Percentiles rank a stretch among this genome's conserved stretches.
These are phyloP conservation scores for Fusarium austroafricanum DNA, from an alignment of 2,329 filamentous ascomycete species.

Conservation along the genomic window DNA sequence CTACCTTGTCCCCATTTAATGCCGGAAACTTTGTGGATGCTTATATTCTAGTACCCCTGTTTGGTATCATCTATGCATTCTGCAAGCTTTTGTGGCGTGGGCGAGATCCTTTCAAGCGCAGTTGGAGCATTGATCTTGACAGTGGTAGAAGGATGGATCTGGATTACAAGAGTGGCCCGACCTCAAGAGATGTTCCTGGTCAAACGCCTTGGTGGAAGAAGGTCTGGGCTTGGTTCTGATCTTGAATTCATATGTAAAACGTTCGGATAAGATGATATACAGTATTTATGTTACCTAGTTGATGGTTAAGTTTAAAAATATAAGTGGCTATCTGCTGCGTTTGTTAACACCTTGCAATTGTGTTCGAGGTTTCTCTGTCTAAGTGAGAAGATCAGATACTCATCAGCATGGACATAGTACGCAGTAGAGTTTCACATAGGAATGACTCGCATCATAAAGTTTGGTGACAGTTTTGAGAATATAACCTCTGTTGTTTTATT, in stretches of 20 bases:
- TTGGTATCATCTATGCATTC: constrained; percentile 65
- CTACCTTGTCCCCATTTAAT: constrained; percentile 67
- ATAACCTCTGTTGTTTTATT: background rate
- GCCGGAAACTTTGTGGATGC: constrained; percentile 71
- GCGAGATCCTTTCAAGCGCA: constrained; percentile 63
- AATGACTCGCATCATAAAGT: background rate
- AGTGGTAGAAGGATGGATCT: constrained; percentile 67
- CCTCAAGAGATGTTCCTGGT: constrained; percentile 47
- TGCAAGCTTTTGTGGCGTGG: constrained; percentile 65
- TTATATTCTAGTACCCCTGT: constrained; percentile 71
- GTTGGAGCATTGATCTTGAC: constrained; percentile 66
- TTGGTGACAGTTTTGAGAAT: background rate
- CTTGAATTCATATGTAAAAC: background rate
- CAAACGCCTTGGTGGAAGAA: constrained; percentile 57
- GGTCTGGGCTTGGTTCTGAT: constrained; percentile 56
- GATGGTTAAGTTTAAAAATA: background rate
- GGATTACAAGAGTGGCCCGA: constrained; percentile 56
- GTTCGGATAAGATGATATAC: background rate
- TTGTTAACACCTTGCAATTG: background rate
- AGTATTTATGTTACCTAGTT: background rate
- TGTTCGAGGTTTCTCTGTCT: background rate
- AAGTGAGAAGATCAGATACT: background rate
- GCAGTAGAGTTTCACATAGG: background rate
- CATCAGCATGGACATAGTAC: too few relatives aligned
- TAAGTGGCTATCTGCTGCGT: background rate